Evolutionary conservation across 805 yeast genomes (phyloP).

Genomic region (Pichia kluyveri): DNA sequence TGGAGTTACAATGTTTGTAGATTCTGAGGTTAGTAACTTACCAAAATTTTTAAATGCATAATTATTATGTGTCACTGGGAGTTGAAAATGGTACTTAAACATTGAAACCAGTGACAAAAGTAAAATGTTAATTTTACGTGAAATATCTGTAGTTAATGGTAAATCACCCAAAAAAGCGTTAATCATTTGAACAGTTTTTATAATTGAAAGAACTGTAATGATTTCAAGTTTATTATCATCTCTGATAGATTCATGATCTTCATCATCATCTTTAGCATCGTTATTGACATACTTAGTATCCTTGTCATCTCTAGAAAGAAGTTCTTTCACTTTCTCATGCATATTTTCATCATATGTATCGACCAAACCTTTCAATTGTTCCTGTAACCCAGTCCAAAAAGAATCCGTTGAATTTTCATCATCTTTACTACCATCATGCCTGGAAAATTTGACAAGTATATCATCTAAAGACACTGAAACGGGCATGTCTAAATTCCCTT

Average conservation of each 20-base stretch:
- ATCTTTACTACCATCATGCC: background rate
- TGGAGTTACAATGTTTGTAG: conserved; percentile 8
- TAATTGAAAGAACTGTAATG: conserved; percentile 18
- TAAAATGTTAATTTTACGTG: conserved; percentile 10
- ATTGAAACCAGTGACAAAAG: conserved; percentile 13
- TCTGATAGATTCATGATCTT: background rate
- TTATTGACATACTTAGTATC: conserved; percentile 3
- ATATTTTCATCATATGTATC: background rate
- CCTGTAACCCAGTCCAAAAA: background rate
- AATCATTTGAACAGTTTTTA: conserved; percentile 12
- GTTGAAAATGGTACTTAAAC: conserved; percentile 21
- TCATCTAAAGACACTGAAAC: background rate
- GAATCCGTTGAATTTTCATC: background rate
- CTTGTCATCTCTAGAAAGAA: background rate
- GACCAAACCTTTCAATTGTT: background rate
- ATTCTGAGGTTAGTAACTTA: conserved; percentile 8
- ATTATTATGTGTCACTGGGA: conserved; percentile 15
- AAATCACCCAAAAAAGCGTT: conserved; percentile 5
- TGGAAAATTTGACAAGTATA: background rate
- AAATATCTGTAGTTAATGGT: conserved; percentile 8
- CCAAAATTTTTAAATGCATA: conserved; percentile 23
- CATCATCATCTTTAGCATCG: background rate
- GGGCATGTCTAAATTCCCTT: background rate
- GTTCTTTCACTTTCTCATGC: background rate
- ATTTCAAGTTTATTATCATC: conserved; percentile 18